A percentile compares a stretch with the other conserved stretches of the same genome.
These are phyloP conservation scores for Exophiala mesophila DNA, from an alignment of 2,329 filamentous ascomycete species.

Conservation along the genomic window DNA sequence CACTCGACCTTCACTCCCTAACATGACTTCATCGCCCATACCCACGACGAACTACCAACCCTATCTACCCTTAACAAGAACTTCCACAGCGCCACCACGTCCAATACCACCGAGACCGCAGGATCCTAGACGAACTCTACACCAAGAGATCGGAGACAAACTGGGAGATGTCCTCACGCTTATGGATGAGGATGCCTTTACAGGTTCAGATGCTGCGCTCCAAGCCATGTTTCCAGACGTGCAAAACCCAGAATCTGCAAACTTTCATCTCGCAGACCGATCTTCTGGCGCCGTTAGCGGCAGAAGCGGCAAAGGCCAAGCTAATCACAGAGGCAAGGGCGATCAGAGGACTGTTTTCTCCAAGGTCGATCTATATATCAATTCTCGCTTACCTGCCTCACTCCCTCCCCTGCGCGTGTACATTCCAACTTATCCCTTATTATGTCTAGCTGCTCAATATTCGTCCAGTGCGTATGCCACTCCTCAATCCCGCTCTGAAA, in stretches of 20 bases:
- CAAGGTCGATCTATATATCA: constrained; percentile 74
- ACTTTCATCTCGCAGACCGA: not conserved
- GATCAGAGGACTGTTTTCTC: constrained; percentile 59
- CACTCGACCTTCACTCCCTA: too few species aligned
- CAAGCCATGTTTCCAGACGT: constrained; percentile 5
- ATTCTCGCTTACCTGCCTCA: constrained; percentile 65
- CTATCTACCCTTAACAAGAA: too few species aligned
- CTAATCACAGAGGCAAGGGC: constrained; percentile 30
- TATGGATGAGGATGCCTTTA: constrained; percentile 61
- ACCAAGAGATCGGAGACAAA: constrained; percentile 56
- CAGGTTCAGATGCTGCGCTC: constrained; percentile 38
- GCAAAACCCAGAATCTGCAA: constrained; percentile 4
- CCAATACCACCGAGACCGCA: too few species aligned
- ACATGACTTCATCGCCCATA: too few species aligned
- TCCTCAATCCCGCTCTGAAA: constrained; percentile 55
- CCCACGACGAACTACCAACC: too few species aligned
- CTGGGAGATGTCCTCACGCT: constrained; percentile 66
- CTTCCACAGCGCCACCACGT: too few species aligned
- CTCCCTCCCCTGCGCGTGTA: constrained; percentile 66
- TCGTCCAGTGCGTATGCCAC: constrained; percentile 68
- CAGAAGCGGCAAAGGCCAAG: not conserved
- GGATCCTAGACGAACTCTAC: too few species aligned
- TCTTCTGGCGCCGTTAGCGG: constrained; percentile 1
- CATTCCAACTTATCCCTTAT: constrained; percentile 68
- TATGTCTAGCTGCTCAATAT: constrained; percentile 74